Evolutionary conservation across 1,284 basidiomycete species (phyloP).

Genomic region (Prillingera fragicola): DNA sequence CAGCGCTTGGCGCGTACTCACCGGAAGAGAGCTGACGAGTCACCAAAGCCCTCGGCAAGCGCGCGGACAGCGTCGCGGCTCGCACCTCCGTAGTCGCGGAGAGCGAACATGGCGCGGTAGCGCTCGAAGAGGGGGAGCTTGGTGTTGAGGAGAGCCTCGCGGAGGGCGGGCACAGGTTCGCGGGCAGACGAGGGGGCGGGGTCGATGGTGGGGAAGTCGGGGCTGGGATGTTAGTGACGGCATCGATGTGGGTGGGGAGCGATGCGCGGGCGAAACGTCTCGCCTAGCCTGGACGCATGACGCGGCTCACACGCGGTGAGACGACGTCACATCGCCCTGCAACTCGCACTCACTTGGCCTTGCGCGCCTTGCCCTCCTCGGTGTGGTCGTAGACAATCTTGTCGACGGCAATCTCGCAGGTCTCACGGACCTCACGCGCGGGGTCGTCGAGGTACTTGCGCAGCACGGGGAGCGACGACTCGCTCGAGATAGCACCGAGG

Average conservation of each 20-base stretch:
- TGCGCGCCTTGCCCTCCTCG: slow-evolving; percentile 45
- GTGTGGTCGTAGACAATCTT: slow-evolving; percentile 89
- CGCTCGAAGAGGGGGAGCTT: slow-evolving; percentile 78
- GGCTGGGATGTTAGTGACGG: slow-evolving; percentile 43
- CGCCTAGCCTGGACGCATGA: not conserved
- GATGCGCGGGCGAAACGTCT: not conserved
- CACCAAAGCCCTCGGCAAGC: slow-evolving; percentile 80
- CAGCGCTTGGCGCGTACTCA: slow-evolving; percentile 51
- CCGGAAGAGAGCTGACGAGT: slow-evolving; percentile 88
- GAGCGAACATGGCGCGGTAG: slow-evolving; percentile 96
- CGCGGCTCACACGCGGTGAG: not conserved
- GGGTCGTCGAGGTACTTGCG: slow-evolving; percentile 67
- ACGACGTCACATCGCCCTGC: not conserved
- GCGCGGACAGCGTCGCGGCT: slow-evolving; percentile 69
- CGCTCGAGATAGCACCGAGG: slow-evolving; percentile 84
- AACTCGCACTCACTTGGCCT: slow-evolving; percentile 37
- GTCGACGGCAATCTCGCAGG: slow-evolving; percentile 92
- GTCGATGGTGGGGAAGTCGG: slow-evolving; percentile 82
- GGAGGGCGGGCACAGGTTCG: slow-evolving; percentile 53
- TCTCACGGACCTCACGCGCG: slow-evolving; percentile 83
- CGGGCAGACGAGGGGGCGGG: slow-evolving; percentile 66
- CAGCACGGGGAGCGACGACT: slow-evolving; percentile 64
- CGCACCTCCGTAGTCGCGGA: slow-evolving; percentile 77
- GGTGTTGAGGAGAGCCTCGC: slow-evolving; percentile 62
- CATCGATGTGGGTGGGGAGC: not conserved